These are phyloP conservation scores for Podila clonocystis DNA, from an alignment of 192 early-diverging fungal genomes.

Conservation along the genomic window DNA sequence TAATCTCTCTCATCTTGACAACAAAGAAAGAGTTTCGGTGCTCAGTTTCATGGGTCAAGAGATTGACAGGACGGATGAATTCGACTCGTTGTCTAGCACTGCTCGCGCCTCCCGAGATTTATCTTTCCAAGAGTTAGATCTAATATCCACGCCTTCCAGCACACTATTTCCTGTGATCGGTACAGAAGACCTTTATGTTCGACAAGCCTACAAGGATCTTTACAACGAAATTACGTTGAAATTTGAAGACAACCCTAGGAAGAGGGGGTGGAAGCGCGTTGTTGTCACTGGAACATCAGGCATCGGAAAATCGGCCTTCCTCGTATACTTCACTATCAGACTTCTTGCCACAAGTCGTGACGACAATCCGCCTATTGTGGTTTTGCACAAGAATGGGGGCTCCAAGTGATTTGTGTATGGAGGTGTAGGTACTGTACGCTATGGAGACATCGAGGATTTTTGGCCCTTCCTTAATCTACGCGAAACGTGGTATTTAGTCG, in stretches of 20 bases:
- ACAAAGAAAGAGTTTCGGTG: slow-evolving; percentile 25
- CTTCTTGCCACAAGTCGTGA: slow-evolving; percentile 28
- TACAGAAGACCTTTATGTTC: slow-evolving; percentile 22
- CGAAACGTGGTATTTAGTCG: slow-evolving; percentile 5
- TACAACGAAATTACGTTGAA: background rate
- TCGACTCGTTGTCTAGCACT: slow-evolving; percentile 2
- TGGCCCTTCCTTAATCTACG: background rate
- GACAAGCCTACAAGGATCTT: slow-evolving; percentile 29
- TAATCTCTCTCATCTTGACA: slow-evolving; percentile 23
- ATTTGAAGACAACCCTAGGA: background rate
- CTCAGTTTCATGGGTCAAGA: slow-evolving; percentile 4
- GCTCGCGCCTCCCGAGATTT: background rate
- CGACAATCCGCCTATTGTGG: slow-evolving; percentile 21
- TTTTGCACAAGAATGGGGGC: slow-evolving; percentile 12
- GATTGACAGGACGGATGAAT: background rate
- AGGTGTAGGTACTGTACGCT: background rate
- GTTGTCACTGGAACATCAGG: slow-evolving; percentile 42
- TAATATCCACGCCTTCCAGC: background rate
- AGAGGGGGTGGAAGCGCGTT: slow-evolving; percentile 7
- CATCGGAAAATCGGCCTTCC: slow-evolving; percentile 49
- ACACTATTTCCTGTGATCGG: slow-evolving; percentile 8
- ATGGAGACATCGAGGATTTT: slow-evolving; percentile 5
- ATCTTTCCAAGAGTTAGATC: background rate
- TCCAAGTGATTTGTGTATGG: slow-evolving; percentile 1
- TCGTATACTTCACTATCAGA: slow-evolving; percentile 40